Conservation (phyloP, 208 protist species). For the Leptomonas seymouri region DNA sequence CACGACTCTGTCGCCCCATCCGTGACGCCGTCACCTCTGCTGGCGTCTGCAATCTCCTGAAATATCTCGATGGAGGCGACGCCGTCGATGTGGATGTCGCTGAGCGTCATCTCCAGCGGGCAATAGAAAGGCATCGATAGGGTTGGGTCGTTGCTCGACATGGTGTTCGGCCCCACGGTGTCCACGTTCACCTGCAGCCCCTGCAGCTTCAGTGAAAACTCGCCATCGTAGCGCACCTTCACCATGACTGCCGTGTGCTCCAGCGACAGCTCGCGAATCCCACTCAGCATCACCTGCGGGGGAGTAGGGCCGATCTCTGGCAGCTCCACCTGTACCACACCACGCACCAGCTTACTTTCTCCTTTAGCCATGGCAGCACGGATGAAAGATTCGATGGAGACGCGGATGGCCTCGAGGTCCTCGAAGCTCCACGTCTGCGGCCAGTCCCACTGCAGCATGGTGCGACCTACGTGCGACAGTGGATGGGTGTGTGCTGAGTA, state of each 20-base stretch:
- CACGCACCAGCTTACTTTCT: slow-evolving; percentile 75
- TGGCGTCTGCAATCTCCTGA: slow-evolving; percentile 60
- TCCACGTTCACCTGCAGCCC: slow-evolving; percentile 89
- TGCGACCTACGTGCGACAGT: neutral
- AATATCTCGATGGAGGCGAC: slow-evolving; percentile 81
- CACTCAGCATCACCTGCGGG: slow-evolving; percentile 76
- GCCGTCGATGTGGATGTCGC: slow-evolving; percentile 78
- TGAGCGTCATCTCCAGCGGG: slow-evolving; percentile 85
- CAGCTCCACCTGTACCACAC: slow-evolving; percentile 73
- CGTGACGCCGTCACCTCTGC: neutral
- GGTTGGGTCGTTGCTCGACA: slow-evolving; percentile 60
- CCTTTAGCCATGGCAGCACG: slow-evolving; percentile 70
- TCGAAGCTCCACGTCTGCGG: slow-evolving; percentile 71
- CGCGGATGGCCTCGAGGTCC: slow-evolving; percentile 67
- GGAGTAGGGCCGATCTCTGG: slow-evolving; percentile 68
- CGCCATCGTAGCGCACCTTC: slow-evolving; percentile 80
- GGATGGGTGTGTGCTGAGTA: neutral
- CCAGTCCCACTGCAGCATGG: slow-evolving; percentile 90
- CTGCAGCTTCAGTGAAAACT: slow-evolving; percentile 72
- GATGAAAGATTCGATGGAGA: slow-evolving; percentile 69
- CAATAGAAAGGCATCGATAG: slow-evolving; percentile 86
- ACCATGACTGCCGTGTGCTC: slow-evolving; percentile 88
- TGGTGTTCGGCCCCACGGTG: slow-evolving; percentile 60
- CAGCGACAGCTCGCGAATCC: slow-evolving; percentile 71
- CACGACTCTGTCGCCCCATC: neutral